These are phyloP conservation scores for Ophiostoma tasmaniense DNA, from an alignment of 2,329 filamentous ascomycete genomes.

Conservation along the genomic window DNA sequence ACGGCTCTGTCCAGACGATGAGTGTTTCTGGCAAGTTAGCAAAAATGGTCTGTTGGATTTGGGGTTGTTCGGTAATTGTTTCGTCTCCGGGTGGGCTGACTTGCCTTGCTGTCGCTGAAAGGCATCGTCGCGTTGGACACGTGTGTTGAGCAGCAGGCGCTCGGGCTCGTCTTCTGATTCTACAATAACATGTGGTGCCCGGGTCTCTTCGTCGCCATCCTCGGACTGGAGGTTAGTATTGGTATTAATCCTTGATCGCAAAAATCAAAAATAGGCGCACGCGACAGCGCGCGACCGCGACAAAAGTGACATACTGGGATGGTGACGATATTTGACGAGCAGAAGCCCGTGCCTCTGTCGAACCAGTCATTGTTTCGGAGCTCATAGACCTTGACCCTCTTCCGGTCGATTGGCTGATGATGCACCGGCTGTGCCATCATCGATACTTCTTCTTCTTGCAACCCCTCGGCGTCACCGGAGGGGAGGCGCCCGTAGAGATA, in stretches of 20 bases:
- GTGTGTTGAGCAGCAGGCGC: conserved; percentile 76
- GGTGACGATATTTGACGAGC: conserved; percentile 65
- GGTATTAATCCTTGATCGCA: too few species aligned
- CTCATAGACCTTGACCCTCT: conserved; percentile 97
- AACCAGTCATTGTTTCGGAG: conserved; percentile 99
- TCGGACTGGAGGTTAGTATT: conserved; percentile 35
- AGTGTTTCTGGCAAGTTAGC: conserved; percentile 63
- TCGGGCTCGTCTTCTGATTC: conserved; percentile 88
- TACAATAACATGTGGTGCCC: conserved; percentile 82
- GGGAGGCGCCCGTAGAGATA: conserved; percentile 43
- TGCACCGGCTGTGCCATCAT: conserved; percentile 65
- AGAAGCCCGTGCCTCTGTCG: conserved; percentile 93
- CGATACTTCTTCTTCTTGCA: conserved; percentile 46
- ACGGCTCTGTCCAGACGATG: conserved; percentile 91
- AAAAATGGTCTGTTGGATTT: background rate
- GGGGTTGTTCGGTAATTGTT: background rate
- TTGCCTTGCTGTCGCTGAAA: conserved; percentile 97
- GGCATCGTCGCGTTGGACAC: conserved; percentile 85
- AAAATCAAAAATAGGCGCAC: conserved; percentile 15
- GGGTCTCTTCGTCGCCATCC: conserved; percentile 44
- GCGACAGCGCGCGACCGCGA: background rate
- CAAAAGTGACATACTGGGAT: conserved; percentile 36
- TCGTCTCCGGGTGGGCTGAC: conserved; percentile 21
- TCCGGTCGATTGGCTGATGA: conserved; percentile 58
- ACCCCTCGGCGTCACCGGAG: conserved; percentile 36